phyloP scores from a whole-genome alignment of 768 basidiomycete genomes.

The Rhizopogon vulgaris region DNA sequence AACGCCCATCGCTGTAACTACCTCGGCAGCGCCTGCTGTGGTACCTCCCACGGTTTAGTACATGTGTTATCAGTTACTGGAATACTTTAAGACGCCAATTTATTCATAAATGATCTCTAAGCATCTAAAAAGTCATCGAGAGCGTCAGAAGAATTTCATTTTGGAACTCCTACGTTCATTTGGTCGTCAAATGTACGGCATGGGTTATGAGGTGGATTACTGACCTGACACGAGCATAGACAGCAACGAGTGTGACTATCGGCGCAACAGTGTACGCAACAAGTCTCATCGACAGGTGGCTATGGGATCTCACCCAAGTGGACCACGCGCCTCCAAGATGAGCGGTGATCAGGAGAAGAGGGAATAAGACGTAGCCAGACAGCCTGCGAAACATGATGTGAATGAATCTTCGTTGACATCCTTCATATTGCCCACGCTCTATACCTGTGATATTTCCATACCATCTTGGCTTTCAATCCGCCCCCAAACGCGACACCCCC shows the following conservation, averaged over 20 bases:
- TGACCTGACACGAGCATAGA: constrained; percentile 50
- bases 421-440: background rate
- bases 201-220: constrained; percentile 8
- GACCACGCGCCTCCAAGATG: constrained; percentile 72
- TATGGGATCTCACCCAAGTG: constrained; percentile 42
- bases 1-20: background rate
- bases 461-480: constrained; percentile 56
- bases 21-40: constrained; percentile 1
- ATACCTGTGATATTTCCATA: constrained; percentile 85
- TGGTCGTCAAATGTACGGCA: background rate
- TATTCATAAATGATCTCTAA: too few species aligned
- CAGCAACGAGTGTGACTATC: constrained; percentile 32
- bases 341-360: constrained; percentile 52
- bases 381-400: constrained; percentile 32
- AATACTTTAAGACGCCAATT: background rate
- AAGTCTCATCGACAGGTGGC: constrained; percentile 33
- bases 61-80: constrained; percentile 2
- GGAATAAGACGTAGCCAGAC: constrained; percentile 70
- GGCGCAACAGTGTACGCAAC: constrained; percentile 53
- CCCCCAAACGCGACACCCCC: constrained; percentile 67
- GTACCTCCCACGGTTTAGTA: constrained; percentile 8
- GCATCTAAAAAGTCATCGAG: background rate
- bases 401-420: background rate
- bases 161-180: constrained; percentile 44
- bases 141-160: constrained; percentile 47